Conservation (phyloP, 192 early-diverging fungal genomes). For the Coemansia sp. region DNA sequence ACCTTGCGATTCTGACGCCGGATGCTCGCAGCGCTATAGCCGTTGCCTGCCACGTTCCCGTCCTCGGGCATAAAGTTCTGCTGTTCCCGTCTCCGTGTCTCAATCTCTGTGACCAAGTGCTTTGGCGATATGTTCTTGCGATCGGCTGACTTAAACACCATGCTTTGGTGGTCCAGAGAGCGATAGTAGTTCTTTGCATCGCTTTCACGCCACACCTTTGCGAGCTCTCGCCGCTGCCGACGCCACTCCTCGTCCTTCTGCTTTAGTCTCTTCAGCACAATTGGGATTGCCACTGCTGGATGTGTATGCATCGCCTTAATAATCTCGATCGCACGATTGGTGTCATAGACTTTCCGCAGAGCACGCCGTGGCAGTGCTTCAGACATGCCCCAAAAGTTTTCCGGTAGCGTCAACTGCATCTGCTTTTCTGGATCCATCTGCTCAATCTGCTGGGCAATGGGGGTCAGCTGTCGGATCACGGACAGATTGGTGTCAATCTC, state of each 20-base stretch:
- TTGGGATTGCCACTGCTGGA: constrained; percentile 88
- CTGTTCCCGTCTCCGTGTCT: constrained; percentile 81
- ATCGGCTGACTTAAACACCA: constrained; percentile 86
- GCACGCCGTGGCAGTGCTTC: constrained; percentile 88
- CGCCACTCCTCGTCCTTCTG: constrained; percentile 99
- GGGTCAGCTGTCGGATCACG: constrained; percentile 87
- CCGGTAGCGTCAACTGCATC: constrained; percentile 67
- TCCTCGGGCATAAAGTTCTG: constrained; percentile 54
- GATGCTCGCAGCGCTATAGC: constrained; percentile 8
- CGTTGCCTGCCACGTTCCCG: background rate
- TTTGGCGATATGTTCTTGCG: constrained; percentile 79
- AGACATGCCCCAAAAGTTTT: constrained; percentile 80
- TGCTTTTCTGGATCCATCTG: constrained; percentile 82
- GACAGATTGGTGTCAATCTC: constrained; percentile 94
- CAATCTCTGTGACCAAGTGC: constrained; percentile 82
- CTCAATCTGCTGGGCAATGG: constrained; percentile 83
- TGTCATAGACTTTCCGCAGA: constrained; percentile 96
- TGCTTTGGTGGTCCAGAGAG: constrained; percentile 92
- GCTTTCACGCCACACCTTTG: constrained; percentile 95
- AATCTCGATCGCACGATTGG: constrained; percentile 81
- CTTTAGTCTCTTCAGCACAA: constrained; percentile 91
- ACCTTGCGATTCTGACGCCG: constrained; percentile 44
- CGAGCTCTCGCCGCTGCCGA: constrained; percentile 80
- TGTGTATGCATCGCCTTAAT: constrained; percentile 91
- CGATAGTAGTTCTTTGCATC: constrained; percentile 94